Base-by-base conservation (phyloP, 2,329 filamentous ascomycete genomes). In the Diaporthe batatas region DNA sequence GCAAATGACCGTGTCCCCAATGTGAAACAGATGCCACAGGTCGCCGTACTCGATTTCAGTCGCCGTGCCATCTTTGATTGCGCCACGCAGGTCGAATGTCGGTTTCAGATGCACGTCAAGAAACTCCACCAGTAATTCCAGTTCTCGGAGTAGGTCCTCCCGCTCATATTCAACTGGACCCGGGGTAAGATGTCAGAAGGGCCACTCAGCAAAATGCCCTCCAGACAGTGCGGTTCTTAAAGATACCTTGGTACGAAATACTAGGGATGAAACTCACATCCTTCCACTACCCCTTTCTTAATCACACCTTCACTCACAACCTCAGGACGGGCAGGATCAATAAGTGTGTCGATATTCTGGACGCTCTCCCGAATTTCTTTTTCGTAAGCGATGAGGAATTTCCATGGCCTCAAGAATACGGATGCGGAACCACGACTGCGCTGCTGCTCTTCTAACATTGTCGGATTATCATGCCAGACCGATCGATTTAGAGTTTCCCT, bases 401-500 rank as follows among this genome's bases (percentile, higher is more conserved):
- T 62, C 58, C 58, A 62, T 32, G 58, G 58, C 47, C 58, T 47
- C 39, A 62, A 62, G 29, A 62, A 16, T 32, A 62, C 10, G 39
- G 58, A 14, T 29, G 58, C 1, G 44, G 58, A 0, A n/a, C 23
- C 6, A 7, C 12, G 2, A 42, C 1, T 39, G n/a, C n/a, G n/a
- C n/a, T n/a, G n/a, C 36, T 32, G 11, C 3, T 0, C 0, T 2
- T 12, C 18, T n/a, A 23, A 0, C 1, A n/a, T 4, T 8, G 0
- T 8, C 3, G 21, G 2, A 7, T 59, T n/a, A 7, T 1, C 2
- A 6, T 34, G 34, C 57, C 57, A 59, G 23, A 59, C 4, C n/a
- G 5, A 1, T 12, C 11, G 1, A 5, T 44, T 59, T 14, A 62
- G 23, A 3, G 8, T 7, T 47, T 62, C 58, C 16, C 16, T 21